Conservation (phyloP, 2,329 filamentous ascomycete species). For the Fusarium sp. region DNA sequence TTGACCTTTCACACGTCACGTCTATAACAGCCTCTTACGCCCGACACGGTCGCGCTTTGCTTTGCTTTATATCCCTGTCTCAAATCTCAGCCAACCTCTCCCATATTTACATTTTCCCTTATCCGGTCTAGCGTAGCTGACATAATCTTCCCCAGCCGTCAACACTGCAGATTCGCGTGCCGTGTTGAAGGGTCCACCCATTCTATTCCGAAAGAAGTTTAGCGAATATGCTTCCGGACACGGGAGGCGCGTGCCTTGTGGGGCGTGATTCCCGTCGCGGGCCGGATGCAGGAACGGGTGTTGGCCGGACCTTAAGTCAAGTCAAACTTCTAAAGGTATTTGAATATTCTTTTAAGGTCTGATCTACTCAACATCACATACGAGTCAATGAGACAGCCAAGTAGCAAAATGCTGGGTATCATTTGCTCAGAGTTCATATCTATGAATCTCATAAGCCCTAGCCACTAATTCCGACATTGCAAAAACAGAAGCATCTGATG, state of each 20-base stretch:
- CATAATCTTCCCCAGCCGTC: conserved; percentile 14
- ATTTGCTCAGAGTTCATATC: conserved; percentile 43
- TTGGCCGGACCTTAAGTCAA: not conserved
- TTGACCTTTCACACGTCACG: conserved; percentile 17
- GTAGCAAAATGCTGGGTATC: conserved; percentile 47
- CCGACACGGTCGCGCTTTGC: conserved; percentile 32
- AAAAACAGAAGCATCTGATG: conserved; percentile 31
- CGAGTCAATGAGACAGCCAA: not conserved
- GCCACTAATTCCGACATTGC: conserved; percentile 21
- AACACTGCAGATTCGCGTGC: conserved; percentile 27
- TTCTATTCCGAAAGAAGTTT: conserved; percentile 5
- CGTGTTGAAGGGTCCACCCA: conserved; percentile 2
- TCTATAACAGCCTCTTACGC: conserved; percentile 27
- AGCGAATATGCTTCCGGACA: not conserved
- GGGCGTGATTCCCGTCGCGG: conserved; percentile 38
- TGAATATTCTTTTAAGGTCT: no score
- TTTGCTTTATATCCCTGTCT: conserved; percentile 6
- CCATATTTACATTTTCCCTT: conserved; percentile 46
- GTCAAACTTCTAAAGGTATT: not conserved
- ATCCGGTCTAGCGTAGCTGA: conserved; percentile 23
- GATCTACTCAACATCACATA: not conserved
- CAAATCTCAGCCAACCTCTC: conserved; percentile 23
- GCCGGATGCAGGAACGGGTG: conserved; percentile 42
- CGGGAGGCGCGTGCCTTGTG: conserved; percentile 32
- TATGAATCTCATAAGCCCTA: conserved; percentile 37